Percentiles rank a stretch among this genome's conserved stretches.
Conservation (phyloP, 108 stramenopile genomes). For the Licmophora abbreviata region DNA sequence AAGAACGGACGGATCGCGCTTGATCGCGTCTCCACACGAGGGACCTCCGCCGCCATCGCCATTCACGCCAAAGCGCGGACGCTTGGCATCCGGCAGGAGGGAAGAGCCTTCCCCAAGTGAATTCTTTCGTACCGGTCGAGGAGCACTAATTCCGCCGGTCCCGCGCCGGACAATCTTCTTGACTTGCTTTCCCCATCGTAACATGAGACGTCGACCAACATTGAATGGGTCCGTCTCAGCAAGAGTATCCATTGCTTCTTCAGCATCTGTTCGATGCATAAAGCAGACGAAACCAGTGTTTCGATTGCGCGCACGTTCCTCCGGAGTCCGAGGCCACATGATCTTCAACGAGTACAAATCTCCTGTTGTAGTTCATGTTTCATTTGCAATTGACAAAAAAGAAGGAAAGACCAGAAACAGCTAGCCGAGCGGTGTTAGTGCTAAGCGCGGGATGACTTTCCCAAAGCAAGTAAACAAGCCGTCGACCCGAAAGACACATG, state of each 20-base stretch:
- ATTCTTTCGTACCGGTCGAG: conserved; percentile 2
- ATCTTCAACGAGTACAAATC: conserved; percentile 29
- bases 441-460: too few relatives aligned
- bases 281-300: conserved; percentile 91
- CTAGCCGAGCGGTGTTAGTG: too few relatives aligned
- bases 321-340: conserved; percentile 90
- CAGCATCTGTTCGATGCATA: conserved; percentile 71
- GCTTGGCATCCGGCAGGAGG: too few relatives aligned
- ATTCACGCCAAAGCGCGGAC: background rate
- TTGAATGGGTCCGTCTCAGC: conserved; percentile 69
- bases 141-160: conserved; percentile 35
- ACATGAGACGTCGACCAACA: conserved; percentile 49
- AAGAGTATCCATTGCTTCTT: conserved; percentile 81
- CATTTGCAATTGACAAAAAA: too few relatives aligned
- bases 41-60: conserved; percentile 2
- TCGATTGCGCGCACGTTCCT: conserved; percentile 72
- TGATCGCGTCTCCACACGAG: background rate
- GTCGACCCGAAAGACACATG: background rate
- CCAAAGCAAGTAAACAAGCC: too few relatives aligned
- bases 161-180: conserved; percentile 47
- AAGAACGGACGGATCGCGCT: conserved; percentile 38
- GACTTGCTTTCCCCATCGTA: conserved; percentile 76
- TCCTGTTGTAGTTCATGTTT: too few relatives aligned
- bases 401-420: too few relatives aligned
- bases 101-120: too few relatives aligned